Conservation (phyloP, 805 yeast genomes). For the Yarrowia sp. region DNA sequence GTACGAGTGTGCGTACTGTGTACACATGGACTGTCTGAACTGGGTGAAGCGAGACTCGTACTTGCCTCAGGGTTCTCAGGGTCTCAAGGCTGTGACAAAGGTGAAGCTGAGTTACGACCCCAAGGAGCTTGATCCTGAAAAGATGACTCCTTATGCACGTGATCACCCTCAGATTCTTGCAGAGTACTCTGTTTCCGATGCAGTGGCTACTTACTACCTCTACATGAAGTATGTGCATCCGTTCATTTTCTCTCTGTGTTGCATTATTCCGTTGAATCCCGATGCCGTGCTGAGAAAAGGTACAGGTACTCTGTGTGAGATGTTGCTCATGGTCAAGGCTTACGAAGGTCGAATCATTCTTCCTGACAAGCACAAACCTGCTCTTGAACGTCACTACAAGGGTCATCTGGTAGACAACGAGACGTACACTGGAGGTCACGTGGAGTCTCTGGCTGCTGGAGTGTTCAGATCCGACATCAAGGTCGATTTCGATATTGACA, state of each 20-base stretch:
- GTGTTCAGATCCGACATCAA: constrained; percentile 89
- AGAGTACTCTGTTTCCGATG: constrained; percentile 98
- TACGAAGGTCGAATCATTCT: constrained; percentile 70
- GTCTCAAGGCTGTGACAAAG: constrained; percentile 95
- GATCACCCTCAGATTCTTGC: constrained; percentile 90
- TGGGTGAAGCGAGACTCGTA: constrained; percentile 99
- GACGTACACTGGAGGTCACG: constrained; percentile 98
- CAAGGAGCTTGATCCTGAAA: constrained; percentile 92
- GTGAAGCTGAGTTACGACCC: constrained; percentile 96
- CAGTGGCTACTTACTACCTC: constrained; percentile 95
- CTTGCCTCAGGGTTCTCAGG: constrained; percentile 97
- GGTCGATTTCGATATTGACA: constrained; percentile 72
- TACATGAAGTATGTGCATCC: constrained; percentile 98
- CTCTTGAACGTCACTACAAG: constrained; percentile 89
- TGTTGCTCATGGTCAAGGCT: constrained; percentile 94
- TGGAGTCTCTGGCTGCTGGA: constrained; percentile 96
- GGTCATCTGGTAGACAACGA: constrained; percentile 84
- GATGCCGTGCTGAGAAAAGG: constrained; percentile 96
- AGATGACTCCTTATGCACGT: constrained; percentile 96
- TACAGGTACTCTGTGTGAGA: constrained; percentile 97
- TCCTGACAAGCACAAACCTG: constrained; percentile 93
- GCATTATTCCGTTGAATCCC: constrained; percentile 92
- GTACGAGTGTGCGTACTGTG: constrained; percentile 87
- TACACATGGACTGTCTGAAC: constrained; percentile 94
- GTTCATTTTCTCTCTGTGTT: constrained; percentile 90